A percentile compares a stretch with the other conserved stretches of the same genome.
phyloP scores from a whole-genome alignment of 208 protist species.

The Trypanosomatidae sp. region DNA sequence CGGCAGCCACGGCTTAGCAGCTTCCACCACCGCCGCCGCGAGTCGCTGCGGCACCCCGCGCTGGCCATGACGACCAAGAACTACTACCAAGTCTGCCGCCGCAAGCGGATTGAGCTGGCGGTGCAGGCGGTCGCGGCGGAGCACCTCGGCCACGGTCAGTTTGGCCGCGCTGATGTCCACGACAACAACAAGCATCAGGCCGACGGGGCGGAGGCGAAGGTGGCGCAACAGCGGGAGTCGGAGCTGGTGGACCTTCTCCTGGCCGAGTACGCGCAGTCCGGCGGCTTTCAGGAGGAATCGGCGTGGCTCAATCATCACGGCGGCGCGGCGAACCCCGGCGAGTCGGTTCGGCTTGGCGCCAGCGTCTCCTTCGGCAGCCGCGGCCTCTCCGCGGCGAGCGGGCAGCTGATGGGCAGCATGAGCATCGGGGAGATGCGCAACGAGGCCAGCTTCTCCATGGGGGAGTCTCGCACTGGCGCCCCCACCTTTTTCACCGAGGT shows the following conservation, averaged over 20 bases:
- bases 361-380: too few species aligned
- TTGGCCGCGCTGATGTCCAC: too few species aligned
- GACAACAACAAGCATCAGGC: background rate
- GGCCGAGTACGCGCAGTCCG: slow-evolving; percentile 28
- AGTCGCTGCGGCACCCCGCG: slow-evolving; percentile 81
- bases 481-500: too few species aligned
- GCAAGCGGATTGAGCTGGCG: slow-evolving; percentile 21
- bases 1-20: slow-evolving; percentile 63
- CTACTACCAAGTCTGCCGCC: slow-evolving; percentile 51
- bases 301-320: background rate
- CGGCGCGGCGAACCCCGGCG: background rate
- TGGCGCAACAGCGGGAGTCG: slow-evolving; percentile 11
- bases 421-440: too few species aligned
- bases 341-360: too few species aligned
- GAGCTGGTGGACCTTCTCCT: slow-evolving; percentile 24
- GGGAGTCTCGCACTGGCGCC: too few species aligned
- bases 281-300: slow-evolving; percentile 6
- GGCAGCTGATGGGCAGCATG: too few species aligned
- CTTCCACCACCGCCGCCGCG: slow-evolving; percentile 64
- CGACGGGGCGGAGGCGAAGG: background rate
- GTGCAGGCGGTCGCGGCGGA: slow-evolving; percentile 11
- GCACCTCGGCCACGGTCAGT: too few species aligned
- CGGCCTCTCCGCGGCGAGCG: too few species aligned
- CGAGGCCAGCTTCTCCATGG: too few species aligned
- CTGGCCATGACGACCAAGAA: slow-evolving; percentile 75